Base-by-base conservation (phyloP, 2,329 filamentous ascomycete genomes). In the Raffaelea albimanens region DNA sequence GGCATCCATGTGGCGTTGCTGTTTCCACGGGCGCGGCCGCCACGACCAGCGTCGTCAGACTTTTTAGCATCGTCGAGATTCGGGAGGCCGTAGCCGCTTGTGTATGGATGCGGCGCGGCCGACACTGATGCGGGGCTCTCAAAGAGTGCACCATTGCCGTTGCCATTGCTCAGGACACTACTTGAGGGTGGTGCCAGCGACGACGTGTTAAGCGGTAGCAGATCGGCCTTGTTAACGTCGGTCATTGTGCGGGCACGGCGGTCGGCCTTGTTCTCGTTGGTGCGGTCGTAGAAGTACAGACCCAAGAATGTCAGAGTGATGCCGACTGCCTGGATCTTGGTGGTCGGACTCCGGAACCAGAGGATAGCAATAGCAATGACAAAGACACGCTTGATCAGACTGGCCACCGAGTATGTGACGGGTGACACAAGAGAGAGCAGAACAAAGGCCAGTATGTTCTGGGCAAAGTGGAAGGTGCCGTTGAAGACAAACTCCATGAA, bases 361-460 rank as follows among this genome's bases (percentile, higher is more conserved):
- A 97, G 69, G 52, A 98, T 91, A 7, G 93, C 89, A 57, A 95
- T 85, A 50, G 93, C 79, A 57, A 98, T 95, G 59, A 98, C 91
- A 60, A 95, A 96, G 13, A 98, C 93, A 43, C 93, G 85, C 69
- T 98, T 98, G 66, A 98, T 93, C 52, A 98, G 72, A 48, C 86
- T 94, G 33, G 93, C 93, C 34, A 98, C 91, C 0, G 88, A 95
- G 69, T 98, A 98, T 0, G 93, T 97, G 34, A 98, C 93, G 0
- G 93, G 93, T 0, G 89, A 95, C 13, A 97, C 85, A 71, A 95
- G 85, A 46, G 89, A 95, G 7, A 98, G 72, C 5, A 98, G 74
- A 20, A 95, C 73, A 61, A 98, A 98, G 0, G 93, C 93, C 47
- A 98, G 76, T 46, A 98, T 94, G 61, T 95, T 96, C 61, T 98